These are phyloP conservation scores for Pyrus hybrid DNA, from an alignment of 331 rosid genomes.

Conservation along the genomic window DNA sequence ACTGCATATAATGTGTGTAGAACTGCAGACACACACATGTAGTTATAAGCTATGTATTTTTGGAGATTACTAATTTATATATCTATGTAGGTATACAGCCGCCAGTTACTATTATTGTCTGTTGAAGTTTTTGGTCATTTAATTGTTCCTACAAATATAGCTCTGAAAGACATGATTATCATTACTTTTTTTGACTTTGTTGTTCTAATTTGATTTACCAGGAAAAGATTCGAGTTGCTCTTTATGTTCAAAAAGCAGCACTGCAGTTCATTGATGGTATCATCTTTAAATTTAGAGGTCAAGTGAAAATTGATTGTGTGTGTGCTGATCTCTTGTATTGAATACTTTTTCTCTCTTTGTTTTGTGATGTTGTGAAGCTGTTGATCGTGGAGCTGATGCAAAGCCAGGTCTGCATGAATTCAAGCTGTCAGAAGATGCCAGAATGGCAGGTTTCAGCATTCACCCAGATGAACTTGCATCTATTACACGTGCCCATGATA, in stretches of 20 bases:
- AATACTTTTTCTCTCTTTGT: slow-evolving; percentile 8
- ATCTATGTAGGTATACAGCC: neutral
- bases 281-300: slow-evolving; percentile 10
- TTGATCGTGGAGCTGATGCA: neutral
- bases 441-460: slow-evolving; percentile 62
- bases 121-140: neutral
- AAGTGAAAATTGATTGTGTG: neutral
- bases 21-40: neutral
- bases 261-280: slow-evolving; percentile 81
- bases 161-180: neutral
- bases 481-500: slow-evolving; percentile 53
- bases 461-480: slow-evolving; percentile 87
- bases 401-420: slow-evolving; percentile 29
- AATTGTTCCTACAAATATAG: neutral
- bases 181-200: slow-evolving; percentile 1
- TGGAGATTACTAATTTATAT: neutral
- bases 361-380: slow-evolving; percentile 47
- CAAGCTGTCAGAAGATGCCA: slow-evolving; percentile 52
- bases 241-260: slow-evolving; percentile 86
- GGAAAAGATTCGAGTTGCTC: slow-evolving; percentile 84
- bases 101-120: neutral
- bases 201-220: slow-evolving; percentile 26
- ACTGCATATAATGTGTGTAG: neutral
- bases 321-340: slow-evolving; percentile 8
- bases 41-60: neutral